Base-by-base conservation (phyloP, 768 basidiomycete species). In the Suillus bovinus region DNA sequence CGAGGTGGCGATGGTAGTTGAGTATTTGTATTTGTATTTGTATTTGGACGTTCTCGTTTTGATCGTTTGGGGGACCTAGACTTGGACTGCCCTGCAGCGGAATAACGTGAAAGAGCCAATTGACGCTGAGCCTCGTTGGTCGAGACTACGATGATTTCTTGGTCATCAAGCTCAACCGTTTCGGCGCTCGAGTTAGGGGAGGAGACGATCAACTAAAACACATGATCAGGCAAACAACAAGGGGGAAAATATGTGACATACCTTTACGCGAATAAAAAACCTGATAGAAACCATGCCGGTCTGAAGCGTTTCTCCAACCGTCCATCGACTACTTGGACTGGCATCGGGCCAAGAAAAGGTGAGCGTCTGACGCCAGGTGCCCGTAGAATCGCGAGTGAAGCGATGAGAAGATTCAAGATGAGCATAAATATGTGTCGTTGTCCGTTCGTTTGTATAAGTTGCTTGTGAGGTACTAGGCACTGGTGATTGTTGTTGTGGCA, bases 281-380 rank as follows among this genome's bases (percentile, higher is more conserved):
- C 82, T 83, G 59, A 92, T 83, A 58, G 83, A 81, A 16, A 83
- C 86, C 66, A 88, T 73, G 57, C 84, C 80, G 46, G 88, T 88
- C 65, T 82, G 79, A 66, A 91, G 83, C 31, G 89, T 88, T 78
- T 93, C 91, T 13, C 92, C 92, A 61, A 90, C 82, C 10, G 90
- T 83, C 89, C 92, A 94, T 22, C 89, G 85, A 68, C 83, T 86
- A 62, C 82, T 82, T 4, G 88, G 84, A 69, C 87, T 89, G 59
- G 82, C 74, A 39, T 84, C 81, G 16, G 91, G 89, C 88, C 91
- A 90, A 66, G 88, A 86, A 46, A 91, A 74, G 9, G 86, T 86
- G 50, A 92, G 74, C 1, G 83, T 88, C 70, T 87, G 87, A 42
- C 74, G 81, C 84, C 84, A 89, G 8, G 85, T 74, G 39, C 88